A percentile compares a stretch with the other conserved stretches of the same genome.
Evolutionary conservation across 768 basidiomycete species (phyloP).

Genomic region (Suillus hirtellus): DNA sequence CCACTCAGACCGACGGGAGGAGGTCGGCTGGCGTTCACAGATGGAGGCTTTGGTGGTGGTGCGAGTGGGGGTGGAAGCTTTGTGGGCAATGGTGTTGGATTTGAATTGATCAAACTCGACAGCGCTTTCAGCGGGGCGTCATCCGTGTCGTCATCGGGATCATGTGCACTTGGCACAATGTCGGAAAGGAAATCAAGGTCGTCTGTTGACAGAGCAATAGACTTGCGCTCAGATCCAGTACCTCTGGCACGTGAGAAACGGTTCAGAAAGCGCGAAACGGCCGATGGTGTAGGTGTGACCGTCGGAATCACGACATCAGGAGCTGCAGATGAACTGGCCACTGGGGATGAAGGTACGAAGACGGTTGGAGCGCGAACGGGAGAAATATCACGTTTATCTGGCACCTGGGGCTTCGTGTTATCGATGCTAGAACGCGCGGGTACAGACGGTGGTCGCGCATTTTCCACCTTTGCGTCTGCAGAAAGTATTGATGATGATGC

Average conservation of each 20-base stretch:
- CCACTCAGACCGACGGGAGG: slow-evolving; percentile 13
- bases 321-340: slow-evolving; percentile 11
- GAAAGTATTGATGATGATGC: slow-evolving; percentile 27
- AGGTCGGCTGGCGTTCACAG: slow-evolving; percentile 16
- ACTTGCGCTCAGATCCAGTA: slow-evolving; percentile 41
- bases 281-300: slow-evolving; percentile 49
- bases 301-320: slow-evolving; percentile 9
- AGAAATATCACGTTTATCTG: slow-evolving; percentile 17
- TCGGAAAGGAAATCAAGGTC: slow-evolving; percentile 83
- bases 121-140: slow-evolving; percentile 38
- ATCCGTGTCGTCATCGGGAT: slow-evolving; percentile 39
- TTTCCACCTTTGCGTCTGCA: slow-evolving; percentile 21
- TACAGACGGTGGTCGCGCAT: slow-evolving; percentile 21
- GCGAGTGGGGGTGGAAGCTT: slow-evolving; percentile 50
- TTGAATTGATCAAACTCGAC: slow-evolving; percentile 42
- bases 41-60: slow-evolving; percentile 34
- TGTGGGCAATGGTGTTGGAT: slow-evolving; percentile 38
- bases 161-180: slow-evolving; percentile 55
- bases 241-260: slow-evolving; percentile 62
- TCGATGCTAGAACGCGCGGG: slow-evolving; percentile 34
- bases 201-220: slow-evolving; percentile 72
- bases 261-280: slow-evolving; percentile 80
- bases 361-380: slow-evolving; percentile 15
- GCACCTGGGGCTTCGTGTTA: slow-evolving; percentile 17
- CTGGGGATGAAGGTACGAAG: slow-evolving; percentile 9